These are phyloP conservation scores for Basidiobolus meristosporus DNA, from an alignment of 371 early-diverging fungal genomes.

Conservation along the genomic window DNA sequence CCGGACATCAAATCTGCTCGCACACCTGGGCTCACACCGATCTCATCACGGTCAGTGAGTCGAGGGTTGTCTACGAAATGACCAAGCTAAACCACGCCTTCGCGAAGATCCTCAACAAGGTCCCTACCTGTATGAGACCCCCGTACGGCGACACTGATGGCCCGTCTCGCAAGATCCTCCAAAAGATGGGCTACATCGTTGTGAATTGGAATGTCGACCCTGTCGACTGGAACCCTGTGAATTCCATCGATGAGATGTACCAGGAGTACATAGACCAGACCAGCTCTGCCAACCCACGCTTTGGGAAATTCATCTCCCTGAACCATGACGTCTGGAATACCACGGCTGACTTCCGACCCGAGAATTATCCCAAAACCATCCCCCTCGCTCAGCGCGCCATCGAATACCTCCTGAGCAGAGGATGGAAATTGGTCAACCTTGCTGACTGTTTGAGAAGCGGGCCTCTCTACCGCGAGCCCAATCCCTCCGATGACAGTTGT, in stretches of 20 bases:
- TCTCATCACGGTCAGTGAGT: constrained; percentile 12
- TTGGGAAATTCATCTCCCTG: no score
- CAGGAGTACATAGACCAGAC: no score
- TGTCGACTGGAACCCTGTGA: constrained; percentile 5
- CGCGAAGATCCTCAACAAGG: constrained; percentile 12
- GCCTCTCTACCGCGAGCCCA: no score
- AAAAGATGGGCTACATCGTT: constrained; percentile 1
- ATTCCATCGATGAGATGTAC: background rate
- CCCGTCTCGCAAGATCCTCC: background rate
- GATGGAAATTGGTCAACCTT: no score
- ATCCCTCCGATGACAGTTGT: no score
- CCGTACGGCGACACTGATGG: constrained; percentile 7
- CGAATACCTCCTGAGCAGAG: no score
- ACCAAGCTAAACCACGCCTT: constrained; percentile 10
- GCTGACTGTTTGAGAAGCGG: no score
- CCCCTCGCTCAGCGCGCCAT: no score
- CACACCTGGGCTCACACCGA: constrained; percentile 29
- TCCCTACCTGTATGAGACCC: constrained; percentile 22
- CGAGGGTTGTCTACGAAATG: constrained; percentile 8
- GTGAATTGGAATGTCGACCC: constrained; percentile 9
- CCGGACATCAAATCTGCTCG: constrained; percentile 26
- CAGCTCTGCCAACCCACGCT: no score
- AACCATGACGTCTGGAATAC: no score
- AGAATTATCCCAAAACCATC: no score
- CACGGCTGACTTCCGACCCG: no score